These are phyloP conservation scores for Umbelopsis ramanniana DNA, from an alignment of 192 early-diverging fungal genomes.

Conservation along the genomic window DNA sequence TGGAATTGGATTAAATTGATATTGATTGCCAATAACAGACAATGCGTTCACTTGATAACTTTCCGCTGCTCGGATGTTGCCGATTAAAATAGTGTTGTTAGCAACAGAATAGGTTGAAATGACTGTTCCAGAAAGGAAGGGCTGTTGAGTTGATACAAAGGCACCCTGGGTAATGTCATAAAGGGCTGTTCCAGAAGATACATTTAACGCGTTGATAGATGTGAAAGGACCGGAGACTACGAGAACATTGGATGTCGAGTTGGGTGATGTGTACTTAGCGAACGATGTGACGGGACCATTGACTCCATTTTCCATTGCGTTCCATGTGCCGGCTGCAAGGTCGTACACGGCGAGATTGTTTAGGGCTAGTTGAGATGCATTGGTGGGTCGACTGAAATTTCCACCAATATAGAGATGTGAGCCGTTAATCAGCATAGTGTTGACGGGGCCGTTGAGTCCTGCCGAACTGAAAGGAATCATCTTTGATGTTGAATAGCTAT, in stretches of 20 bases:
- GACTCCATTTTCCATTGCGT: constrained; percentile 16
- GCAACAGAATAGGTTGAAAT: neutral
- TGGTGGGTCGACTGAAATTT: constrained; percentile 14
- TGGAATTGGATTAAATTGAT: neutral
- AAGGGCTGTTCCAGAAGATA: constrained; percentile 18
- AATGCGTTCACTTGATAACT: neutral
- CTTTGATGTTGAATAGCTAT: constrained; percentile 38
- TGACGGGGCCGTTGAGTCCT: constrained; percentile 29
- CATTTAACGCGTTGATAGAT: neutral
- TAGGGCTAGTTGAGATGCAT: neutral
- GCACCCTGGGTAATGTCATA: neutral
- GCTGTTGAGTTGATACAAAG: neutral
- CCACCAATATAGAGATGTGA: constrained; percentile 38
- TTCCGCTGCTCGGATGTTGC: constrained; percentile 10
- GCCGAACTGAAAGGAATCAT: neutral
- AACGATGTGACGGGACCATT: constrained; percentile 22
- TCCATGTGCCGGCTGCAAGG: neutral
- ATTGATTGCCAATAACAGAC: neutral
- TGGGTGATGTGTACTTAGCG: neutral
- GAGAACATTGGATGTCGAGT: neutral
- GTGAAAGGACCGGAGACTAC: neutral
- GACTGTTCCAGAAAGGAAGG: constrained; percentile 1
- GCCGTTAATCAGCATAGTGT: neutral
- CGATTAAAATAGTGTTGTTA: neutral
- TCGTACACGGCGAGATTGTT: constrained; percentile 26